Evolutionary conservation across 495 filamentous ascomycete genomes (phyloP), one percentile per base, ranked within the genome.

Genomic region (Talaromyces adpressus): DNA sequence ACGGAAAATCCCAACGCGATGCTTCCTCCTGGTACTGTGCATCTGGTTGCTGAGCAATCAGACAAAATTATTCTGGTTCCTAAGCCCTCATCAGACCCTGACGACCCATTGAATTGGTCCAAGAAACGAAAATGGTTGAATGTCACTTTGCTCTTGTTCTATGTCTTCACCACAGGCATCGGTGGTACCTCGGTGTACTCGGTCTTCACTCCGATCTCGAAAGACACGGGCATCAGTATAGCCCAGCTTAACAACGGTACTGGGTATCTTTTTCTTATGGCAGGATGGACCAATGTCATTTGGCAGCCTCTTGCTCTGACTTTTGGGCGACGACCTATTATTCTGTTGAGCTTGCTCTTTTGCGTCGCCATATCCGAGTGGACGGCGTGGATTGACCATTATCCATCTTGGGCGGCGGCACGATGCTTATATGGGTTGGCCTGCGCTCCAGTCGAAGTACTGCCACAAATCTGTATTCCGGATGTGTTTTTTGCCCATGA

Each of bases 401-500:
- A 75, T 59, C 73, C 75, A 4, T 71, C 81, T 57, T 85, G 78
- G 77, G 79, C 81, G 18, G 81, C 76, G 25, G 81, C 78, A 57
- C 75, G 79, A 20, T 75, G 83, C 36, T 65, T 85, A 18, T 74
- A 80, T 49, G 81, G 83, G 9, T 78, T 86, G 67, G 77, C 81
- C 53, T 77, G 71, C n/a, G 78, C 81, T 12, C 80, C 81, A 0
- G 78, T 82, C 53, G 82, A 84, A 68, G 74, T 73, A 22, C 68
- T 81, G 23, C 74, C 70, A n/a, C 82, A 83, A 70, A 80, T 80
- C 16, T 75, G 64, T 36, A 75, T 82, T 59, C 74, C 77, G 0
- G 82, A 84, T 64, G 68, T 82, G 23, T 81, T 75, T 63, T 86
- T 85, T 65, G 74, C 79, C 5, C 82, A 85, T 63, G 77, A 85